Conservation (phyloP, 2,329 filamentous ascomycete genomes). For the Phialemonium atrogriseum region DNA sequence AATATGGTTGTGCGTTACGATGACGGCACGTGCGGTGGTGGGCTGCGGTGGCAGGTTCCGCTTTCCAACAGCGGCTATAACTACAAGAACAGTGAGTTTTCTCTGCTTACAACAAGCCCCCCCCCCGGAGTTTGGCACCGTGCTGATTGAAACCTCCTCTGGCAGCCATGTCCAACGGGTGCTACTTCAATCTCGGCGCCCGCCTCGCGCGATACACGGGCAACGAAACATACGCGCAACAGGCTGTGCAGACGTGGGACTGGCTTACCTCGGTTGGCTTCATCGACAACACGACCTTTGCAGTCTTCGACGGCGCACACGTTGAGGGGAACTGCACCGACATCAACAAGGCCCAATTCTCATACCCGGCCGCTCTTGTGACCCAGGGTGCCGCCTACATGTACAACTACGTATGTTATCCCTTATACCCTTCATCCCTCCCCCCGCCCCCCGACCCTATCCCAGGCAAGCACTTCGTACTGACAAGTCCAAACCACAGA, state of each 20-base stretch:
- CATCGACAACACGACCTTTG: slow-evolving; percentile 44
- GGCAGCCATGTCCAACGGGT: slow-evolving; percentile 31
- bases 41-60: slow-evolving; percentile 57
- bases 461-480: background rate
- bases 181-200: slow-evolving; percentile 36
- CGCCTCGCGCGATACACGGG: slow-evolving; percentile 50
- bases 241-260: slow-evolving; percentile 42
- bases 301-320: slow-evolving; percentile 51
- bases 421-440: background rate
- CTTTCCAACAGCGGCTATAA: slow-evolving; percentile 52
- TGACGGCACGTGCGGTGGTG: slow-evolving; percentile 47
- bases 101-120: too few relatives aligned
- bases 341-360: slow-evolving; percentile 49
- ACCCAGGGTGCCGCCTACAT: slow-evolving; percentile 53
- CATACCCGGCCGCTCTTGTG: slow-evolving; percentile 52
- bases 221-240: slow-evolving; percentile 42
- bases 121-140: too few relatives aligned
- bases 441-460: slow-evolving; percentile 3
- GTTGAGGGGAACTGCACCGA: slow-evolving; percentile 44
- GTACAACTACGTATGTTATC: slow-evolving; percentile 46
- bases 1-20: too few relatives aligned
- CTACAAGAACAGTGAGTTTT: slow-evolving; percentile 54
- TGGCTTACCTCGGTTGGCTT: slow-evolving; percentile 38
- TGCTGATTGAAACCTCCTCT: too few relatives aligned
- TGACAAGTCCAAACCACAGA: slow-evolving; percentile 20